Percentiles rank a stretch among this genome's conserved stretches.
These are phyloP conservation scores for Lactifluus subvellereus DNA, from an alignment of 768 basidiomycete species.

Conservation along the genomic window DNA sequence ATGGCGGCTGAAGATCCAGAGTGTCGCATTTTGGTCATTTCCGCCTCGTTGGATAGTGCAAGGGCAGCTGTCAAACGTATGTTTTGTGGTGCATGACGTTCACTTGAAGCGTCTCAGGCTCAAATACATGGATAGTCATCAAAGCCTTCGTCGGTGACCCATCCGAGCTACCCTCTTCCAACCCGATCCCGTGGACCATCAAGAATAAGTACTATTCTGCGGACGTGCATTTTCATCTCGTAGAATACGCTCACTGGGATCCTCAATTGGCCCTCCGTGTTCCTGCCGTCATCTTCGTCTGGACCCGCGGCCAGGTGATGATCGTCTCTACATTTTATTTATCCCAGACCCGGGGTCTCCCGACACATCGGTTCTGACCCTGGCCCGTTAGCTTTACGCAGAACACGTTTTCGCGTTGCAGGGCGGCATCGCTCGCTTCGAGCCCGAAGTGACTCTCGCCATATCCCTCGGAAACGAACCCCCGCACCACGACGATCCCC, in stretches of 20 bases:
- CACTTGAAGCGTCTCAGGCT: neutral
- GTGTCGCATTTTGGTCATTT: constrained; percentile 26
- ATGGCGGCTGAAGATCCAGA: constrained; percentile 15
- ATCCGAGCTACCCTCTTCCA: constrained; percentile 7
- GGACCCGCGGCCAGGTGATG: constrained; percentile 57
- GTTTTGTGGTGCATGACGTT: constrained; percentile 6
- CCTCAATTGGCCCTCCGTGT: constrained; percentile 40
- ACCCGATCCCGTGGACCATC: constrained; percentile 65
- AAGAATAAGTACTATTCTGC: constrained; percentile 79
- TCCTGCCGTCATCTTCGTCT: constrained; percentile 72
- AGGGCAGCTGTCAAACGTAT: constrained; percentile 28
- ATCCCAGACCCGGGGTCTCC: neutral
- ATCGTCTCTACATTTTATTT: neutral
- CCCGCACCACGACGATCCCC: constrained; percentile 27
- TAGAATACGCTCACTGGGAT: constrained; percentile 41
- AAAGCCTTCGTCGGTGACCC: constrained; percentile 24
- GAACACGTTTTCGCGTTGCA: constrained; percentile 49
- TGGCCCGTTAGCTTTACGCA: constrained; percentile 45
- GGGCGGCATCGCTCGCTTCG: constrained; percentile 43
- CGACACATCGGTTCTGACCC: neutral
- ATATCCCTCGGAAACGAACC: constrained; percentile 42
- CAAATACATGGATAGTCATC: constrained; percentile 25
- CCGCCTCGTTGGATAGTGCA: constrained; percentile 27
- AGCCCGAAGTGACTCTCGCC: constrained; percentile 69
- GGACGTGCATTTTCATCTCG: constrained; percentile 59